phyloP scores from a whole-genome alignment of 495 filamentous ascomycete species.

The Penicillium goetzii region DNA sequence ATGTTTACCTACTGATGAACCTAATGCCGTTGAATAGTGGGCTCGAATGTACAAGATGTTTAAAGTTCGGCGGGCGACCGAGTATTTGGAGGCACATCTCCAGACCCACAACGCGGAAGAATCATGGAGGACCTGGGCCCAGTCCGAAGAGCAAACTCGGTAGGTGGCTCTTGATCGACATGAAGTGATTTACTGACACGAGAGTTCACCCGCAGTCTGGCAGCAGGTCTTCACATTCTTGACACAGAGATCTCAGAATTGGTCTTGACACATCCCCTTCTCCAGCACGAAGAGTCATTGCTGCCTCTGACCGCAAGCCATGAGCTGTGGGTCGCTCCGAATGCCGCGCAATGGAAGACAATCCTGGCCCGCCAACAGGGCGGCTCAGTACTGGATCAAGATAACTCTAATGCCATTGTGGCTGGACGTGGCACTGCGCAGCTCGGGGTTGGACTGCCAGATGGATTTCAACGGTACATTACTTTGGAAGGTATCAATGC shows the following conservation, averaged over 20 bases:
- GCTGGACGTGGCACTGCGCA: not conserved
- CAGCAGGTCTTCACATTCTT: conserved; percentile 31
- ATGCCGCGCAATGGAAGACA: conserved; percentile 13
- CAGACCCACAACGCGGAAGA: conserved; percentile 18
- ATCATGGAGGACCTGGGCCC: conserved; percentile 24
- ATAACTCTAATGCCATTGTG: not conserved
- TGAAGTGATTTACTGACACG: conserved; percentile 2
- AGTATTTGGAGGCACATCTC: not conserved
- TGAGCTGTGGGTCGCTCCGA: conserved; percentile 31
- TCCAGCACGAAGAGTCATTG: conserved; percentile 19
- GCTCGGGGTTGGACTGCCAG: not conserved
- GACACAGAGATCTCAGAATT: conserved; percentile 39
- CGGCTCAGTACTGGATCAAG: not conserved
- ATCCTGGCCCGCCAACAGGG: conserved; percentile 3
- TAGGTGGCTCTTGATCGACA: conserved; percentile 7
- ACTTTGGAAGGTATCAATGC: conserved; percentile 13
- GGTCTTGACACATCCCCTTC: conserved; percentile 37
- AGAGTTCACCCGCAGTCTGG: conserved; percentile 12
- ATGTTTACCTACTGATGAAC: not conserved
- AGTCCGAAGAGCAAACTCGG: conserved; percentile 28
- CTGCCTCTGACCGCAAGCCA: conserved; percentile 20
- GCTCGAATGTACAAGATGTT: conserved; percentile 12
- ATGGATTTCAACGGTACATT: conserved; percentile 13
- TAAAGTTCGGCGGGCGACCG: not conserved
- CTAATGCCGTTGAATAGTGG: conserved; percentile 7